A percentile compares a stretch with the other conserved stretches of the same genome.
These are phyloP conservation scores for Podaxis sp. DNA, from an alignment of 768 basidiomycete genomes.

Conservation along the genomic window DNA sequence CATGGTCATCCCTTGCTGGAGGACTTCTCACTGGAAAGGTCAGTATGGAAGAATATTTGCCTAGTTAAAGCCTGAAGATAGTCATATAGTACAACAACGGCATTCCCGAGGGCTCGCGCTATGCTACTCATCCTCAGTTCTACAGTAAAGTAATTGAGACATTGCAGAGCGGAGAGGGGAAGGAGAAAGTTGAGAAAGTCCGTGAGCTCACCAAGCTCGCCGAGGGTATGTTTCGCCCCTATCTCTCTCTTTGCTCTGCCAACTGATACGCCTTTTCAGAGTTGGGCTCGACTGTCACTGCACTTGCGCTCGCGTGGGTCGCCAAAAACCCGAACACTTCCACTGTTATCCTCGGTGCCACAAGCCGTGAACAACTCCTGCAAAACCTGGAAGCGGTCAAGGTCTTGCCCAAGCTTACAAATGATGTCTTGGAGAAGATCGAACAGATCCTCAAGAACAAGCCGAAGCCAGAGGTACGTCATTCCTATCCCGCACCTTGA, in stretches of 20 bases:
- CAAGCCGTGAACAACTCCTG: conserved; percentile 59
- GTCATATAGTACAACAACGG: conserved; percentile 62
- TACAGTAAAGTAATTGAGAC: conserved; percentile 55
- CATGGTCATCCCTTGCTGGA: conserved; percentile 68
- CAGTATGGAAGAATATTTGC: background rate
- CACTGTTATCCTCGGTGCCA: conserved; percentile 70
- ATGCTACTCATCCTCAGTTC: conserved; percentile 50
- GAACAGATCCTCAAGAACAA: conserved; percentile 8
- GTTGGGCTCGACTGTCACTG: conserved; percentile 48
- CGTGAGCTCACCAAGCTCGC: conserved; percentile 64
- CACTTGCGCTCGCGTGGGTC: conserved; percentile 80
- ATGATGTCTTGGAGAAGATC: conserved; percentile 1
- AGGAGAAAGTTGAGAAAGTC: conserved; percentile 69
- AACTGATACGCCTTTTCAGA: conserved; percentile 18
- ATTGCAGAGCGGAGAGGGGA: conserved; percentile 58
- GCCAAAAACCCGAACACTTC: conserved; percentile 67
- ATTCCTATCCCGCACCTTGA: background rate
- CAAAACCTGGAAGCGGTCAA: conserved; percentile 63
- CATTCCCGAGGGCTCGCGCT: conserved; percentile 73
- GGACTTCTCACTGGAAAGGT: conserved; percentile 81
- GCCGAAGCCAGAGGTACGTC: background rate
- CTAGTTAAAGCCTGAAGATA: background rate
- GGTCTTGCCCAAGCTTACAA: conserved; percentile 4
- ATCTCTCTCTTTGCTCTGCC: background rate
- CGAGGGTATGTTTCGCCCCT: conserved; percentile 33